A percentile compares a stretch with the other conserved stretches of the same genome.
These are phyloP conservation scores for Heliamphora pulchella DNA, from an alignment of 179 eudicot genomes.

Conservation along the genomic window DNA sequence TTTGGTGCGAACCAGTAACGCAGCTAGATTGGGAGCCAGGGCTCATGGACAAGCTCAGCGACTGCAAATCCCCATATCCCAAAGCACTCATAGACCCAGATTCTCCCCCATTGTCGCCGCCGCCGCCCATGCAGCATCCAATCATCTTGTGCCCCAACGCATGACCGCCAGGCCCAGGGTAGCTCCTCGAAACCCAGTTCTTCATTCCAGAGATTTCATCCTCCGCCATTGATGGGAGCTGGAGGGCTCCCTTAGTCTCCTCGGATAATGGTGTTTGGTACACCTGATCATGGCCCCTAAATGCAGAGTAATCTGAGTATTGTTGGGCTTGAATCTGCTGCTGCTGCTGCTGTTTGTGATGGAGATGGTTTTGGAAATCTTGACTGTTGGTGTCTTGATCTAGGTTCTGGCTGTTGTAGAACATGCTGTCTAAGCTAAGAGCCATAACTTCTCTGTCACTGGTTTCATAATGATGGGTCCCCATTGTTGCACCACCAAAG, in stretches of 20 bases:
- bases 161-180: conserved; percentile 8
- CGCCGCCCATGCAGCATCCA: not conserved
- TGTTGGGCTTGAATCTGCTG: conserved; percentile 21
- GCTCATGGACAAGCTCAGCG: conserved; percentile 66
- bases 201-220: conserved; percentile 5
- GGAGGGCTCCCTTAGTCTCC: conserved; percentile 16
- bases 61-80: conserved; percentile 40
- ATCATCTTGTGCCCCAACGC: too few species aligned
- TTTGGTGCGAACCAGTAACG: conserved; percentile 38
- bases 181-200: conserved; percentile 25
- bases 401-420: conserved; percentile 32
- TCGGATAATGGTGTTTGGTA: conserved; percentile 23
- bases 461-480: conserved; percentile 24
- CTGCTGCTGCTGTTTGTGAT: conserved; percentile 18
- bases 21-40: conserved; percentile 84
- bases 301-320: conserved; percentile 31
- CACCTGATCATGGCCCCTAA: conserved; percentile 37
- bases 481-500: conserved; percentile 51
- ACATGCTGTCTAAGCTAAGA: conserved; percentile 57
- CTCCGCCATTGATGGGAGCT: conserved; percentile 19
- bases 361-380: conserved; percentile 16
- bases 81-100: not conserved
- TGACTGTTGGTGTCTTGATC: conserved; percentile 21
- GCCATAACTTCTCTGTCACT: conserved; percentile 37
- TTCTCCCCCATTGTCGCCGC: conserved; percentile 14